Conservation (phyloP, 306 rosid genomes). For the Delonix regia region DNA sequence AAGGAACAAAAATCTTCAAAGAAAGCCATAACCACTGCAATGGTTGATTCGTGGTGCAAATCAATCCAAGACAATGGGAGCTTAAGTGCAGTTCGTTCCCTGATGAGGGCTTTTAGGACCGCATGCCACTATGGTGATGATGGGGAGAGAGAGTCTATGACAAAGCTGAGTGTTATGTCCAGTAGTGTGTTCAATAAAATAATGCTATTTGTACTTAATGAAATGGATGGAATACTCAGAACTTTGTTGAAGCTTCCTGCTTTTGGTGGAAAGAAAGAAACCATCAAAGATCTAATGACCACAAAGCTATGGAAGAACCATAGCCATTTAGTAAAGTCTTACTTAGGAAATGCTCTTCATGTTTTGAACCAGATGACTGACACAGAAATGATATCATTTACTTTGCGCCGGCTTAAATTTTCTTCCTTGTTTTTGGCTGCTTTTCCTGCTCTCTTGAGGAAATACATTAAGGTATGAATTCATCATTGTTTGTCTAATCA, state of each 20-base stretch:
- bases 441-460: constrained; percentile 86
- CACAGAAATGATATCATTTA: constrained; percentile 85
- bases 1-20: constrained; percentile 47
- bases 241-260: constrained; percentile 77
- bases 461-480: constrained; percentile 74
- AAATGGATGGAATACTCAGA: constrained; percentile 91
- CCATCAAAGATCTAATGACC: constrained; percentile 61
- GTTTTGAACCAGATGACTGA: constrained; percentile 98
- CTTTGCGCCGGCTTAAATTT: constrained; percentile 73
- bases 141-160: constrained; percentile 51
- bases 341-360: constrained; percentile 91
- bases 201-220: constrained; percentile 79
- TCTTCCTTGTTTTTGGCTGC: constrained; percentile 85
- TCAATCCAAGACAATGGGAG: constrained; percentile 62
- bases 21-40: constrained; percentile 64
- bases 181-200: constrained; percentile 86
- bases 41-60: constrained; percentile 85
- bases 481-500: constrained; percentile 18
- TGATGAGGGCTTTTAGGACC: constrained; percentile 78
- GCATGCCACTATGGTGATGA: constrained; percentile 99
- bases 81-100: constrained; percentile 64
- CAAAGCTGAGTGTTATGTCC: constrained; percentile 73
- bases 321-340: constrained; percentile 81
- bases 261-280: constrained; percentile 85
- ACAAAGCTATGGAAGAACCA: constrained; percentile 76